These are phyloP conservation scores for Hypoxylon lenormandii DNA, from an alignment of 495 filamentous ascomycete species.

Conservation along the genomic window DNA sequence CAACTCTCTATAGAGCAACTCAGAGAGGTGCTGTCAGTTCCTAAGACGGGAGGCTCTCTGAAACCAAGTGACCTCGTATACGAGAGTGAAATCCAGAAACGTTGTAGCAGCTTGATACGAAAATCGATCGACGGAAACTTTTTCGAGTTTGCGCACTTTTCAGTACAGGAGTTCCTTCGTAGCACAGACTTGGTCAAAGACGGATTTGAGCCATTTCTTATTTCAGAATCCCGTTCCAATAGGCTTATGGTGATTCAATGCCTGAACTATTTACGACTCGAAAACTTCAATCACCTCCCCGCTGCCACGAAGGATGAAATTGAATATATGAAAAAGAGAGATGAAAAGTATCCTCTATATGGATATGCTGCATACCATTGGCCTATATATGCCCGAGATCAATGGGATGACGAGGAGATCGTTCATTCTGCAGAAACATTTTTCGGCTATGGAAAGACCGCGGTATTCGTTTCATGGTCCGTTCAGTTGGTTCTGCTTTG, in stretches of 20 bases:
- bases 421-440: not conserved
- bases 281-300: slow-evolving; percentile 2
- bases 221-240: slow-evolving; percentile 5
- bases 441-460: slow-evolving; percentile 1
- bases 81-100: slow-evolving; percentile 44
- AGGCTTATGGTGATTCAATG: slow-evolving; percentile 9
- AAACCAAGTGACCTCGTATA: slow-evolving; percentile 36
- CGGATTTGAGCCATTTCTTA: slow-evolving; percentile 3
- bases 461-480: not conserved
- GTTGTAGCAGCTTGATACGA: slow-evolving; percentile 53
- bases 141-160: slow-evolving; percentile 55
- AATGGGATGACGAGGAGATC: slow-evolving; percentile 3
- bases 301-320: not conserved
- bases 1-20: slow-evolving; percentile 31
- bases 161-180: slow-evolving; percentile 52
- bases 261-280: slow-evolving; percentile 17
- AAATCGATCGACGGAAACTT: slow-evolving; percentile 16
- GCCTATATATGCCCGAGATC: not conserved
- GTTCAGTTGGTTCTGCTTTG: not conserved
- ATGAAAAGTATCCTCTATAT: not conserved
- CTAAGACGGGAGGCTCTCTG: slow-evolving; percentile 3
- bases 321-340: not conserved
- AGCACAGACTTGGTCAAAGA: slow-evolving; percentile 3
- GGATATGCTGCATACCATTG: not conserved
- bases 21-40: slow-evolving; percentile 45